These are phyloP conservation scores for Russula sp. DNA, from an alignment of 768 basidiomycete genomes.

Conservation along the genomic window DNA sequence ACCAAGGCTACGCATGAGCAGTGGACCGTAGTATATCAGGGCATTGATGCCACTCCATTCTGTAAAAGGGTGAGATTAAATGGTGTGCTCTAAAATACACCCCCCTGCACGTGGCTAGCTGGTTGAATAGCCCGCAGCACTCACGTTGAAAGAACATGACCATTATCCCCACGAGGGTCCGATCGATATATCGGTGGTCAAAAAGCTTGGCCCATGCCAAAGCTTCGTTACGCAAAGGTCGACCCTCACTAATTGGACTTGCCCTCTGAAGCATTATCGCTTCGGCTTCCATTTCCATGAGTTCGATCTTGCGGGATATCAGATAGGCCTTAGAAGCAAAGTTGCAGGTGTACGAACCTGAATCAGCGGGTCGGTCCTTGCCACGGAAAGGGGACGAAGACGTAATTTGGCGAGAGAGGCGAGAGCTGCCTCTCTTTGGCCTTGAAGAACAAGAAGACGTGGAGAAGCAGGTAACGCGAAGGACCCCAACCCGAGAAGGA, in stretches of 20 bases:
- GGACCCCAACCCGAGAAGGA: slow-evolving; percentile 57
- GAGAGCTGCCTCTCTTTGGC: slow-evolving; percentile 52
- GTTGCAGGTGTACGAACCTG: slow-evolving; percentile 33
- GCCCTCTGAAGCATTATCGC: slow-evolving; percentile 44
- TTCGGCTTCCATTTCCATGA: slow-evolving; percentile 73
- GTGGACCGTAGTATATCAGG: slow-evolving; percentile 76
- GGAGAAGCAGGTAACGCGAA: slow-evolving; percentile 58
- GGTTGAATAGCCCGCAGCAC: slow-evolving; percentile 26
- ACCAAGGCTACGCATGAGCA: slow-evolving; percentile 59
- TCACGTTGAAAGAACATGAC: slow-evolving; percentile 83
- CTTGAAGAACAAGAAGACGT: slow-evolving; percentile 50
- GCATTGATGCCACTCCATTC: slow-evolving; percentile 90
- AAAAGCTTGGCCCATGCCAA: slow-evolving; percentile 56
- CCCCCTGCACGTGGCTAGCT: background rate
- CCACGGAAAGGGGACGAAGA: slow-evolving; percentile 41
- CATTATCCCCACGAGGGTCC: slow-evolving; percentile 64
- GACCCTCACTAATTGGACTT: slow-evolving; percentile 26
- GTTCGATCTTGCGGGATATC: slow-evolving; percentile 46
- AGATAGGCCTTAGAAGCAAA: background rate
- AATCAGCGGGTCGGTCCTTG: slow-evolving; percentile 43
- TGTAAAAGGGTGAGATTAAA: slow-evolving; percentile 27
- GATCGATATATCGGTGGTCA: slow-evolving; percentile 43
- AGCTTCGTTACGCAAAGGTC: slow-evolving; percentile 29
- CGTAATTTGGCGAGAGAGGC: slow-evolving; percentile 52
- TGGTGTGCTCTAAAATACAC: background rate